phyloP scores from a whole-genome alignment of 352 stramenopile genomes.

The Globisporangium canariense region DNA sequence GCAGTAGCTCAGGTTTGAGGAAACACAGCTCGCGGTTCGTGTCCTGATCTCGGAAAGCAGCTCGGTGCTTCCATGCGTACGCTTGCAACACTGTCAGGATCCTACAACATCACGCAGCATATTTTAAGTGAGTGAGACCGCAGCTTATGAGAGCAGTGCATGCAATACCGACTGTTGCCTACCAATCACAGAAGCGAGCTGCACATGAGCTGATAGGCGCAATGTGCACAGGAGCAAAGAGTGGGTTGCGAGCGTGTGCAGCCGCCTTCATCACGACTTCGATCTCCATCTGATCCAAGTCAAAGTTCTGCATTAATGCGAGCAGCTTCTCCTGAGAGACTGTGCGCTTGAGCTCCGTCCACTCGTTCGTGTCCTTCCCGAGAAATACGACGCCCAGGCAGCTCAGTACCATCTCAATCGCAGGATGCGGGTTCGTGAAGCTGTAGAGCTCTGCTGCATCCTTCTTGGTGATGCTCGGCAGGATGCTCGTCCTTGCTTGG shows the following conservation, averaged over 20 bases:
- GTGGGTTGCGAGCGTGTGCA: conserved; percentile 54
- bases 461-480: conserved; percentile 44
- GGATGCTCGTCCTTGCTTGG: conserved; percentile 22
- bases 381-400: conserved; percentile 55
- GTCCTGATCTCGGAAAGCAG: conserved; percentile 34
- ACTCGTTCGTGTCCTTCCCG: conserved; percentile 29
- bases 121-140: neutral
- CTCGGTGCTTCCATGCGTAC: conserved; percentile 55
- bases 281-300: conserved; percentile 35
- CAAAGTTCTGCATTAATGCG: conserved; percentile 36
- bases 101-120: conserved; percentile 21
- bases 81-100: conserved; percentile 58
- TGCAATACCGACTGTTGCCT: neutral
- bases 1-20: conserved; percentile 49
- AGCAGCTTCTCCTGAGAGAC: conserved; percentile 74
- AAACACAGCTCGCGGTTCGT: conserved; percentile 47
- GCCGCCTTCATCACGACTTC: conserved; percentile 33
- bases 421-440: conserved; percentile 74
- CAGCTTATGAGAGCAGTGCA: neutral
- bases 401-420: conserved; percentile 72
- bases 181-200: conserved; percentile 90
- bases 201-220: conserved; percentile 81
- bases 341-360: conserved; percentile 44
- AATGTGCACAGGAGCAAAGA: conserved; percentile 67
- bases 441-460: conserved; percentile 79